Evolutionary conservation across 495 filamentous ascomycete species (phyloP).

Genomic region (Staphylotrichum tortipilum): DNA sequence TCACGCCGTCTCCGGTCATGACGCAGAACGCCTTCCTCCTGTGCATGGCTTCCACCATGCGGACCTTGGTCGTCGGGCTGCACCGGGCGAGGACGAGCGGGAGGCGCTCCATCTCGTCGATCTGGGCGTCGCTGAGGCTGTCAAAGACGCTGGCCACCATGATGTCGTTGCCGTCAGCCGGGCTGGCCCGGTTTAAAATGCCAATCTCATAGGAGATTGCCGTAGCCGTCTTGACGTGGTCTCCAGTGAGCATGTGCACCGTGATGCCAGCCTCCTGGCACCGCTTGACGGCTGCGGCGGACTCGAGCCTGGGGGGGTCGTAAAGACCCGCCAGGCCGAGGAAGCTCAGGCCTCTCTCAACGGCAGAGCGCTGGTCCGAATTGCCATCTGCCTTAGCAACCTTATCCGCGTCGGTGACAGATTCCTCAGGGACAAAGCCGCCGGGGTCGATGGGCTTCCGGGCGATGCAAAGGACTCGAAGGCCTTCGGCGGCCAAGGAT

Average conservation of each 20-base stretch:
- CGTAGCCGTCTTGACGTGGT: slow-evolving; percentile 64
- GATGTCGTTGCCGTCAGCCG: slow-evolving; percentile 43
- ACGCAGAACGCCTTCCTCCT: slow-evolving; percentile 52
- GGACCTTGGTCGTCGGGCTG: slow-evolving; percentile 55
- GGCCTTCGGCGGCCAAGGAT: slow-evolving; percentile 58
- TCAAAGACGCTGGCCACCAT: slow-evolving; percentile 58
- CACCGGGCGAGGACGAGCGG: slow-evolving; percentile 59
- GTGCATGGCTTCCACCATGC: slow-evolving; percentile 61
- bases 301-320: slow-evolving; percentile 63
- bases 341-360: slow-evolving; percentile 50
- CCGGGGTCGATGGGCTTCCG: slow-evolving; percentile 28
- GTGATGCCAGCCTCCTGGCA: slow-evolving; percentile 63
- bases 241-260: slow-evolving; percentile 78
- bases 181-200: slow-evolving; percentile 47
- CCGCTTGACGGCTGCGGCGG: slow-evolving; percentile 52
- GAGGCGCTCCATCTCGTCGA: slow-evolving; percentile 47
- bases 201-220: slow-evolving; percentile 69
- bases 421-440: neutral
- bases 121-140: slow-evolving; percentile 46
- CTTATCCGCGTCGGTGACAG: slow-evolving; percentile 7
- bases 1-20: slow-evolving; percentile 76
- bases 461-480: slow-evolving; percentile 71
- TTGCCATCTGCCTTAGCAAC: slow-evolving; percentile 5
- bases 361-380: slow-evolving; percentile 28
- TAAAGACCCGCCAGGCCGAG: slow-evolving; percentile 62